Conservation (phyloP, 2,329 filamentous ascomycete genomes). For the Monosporascus sp. region DNA sequence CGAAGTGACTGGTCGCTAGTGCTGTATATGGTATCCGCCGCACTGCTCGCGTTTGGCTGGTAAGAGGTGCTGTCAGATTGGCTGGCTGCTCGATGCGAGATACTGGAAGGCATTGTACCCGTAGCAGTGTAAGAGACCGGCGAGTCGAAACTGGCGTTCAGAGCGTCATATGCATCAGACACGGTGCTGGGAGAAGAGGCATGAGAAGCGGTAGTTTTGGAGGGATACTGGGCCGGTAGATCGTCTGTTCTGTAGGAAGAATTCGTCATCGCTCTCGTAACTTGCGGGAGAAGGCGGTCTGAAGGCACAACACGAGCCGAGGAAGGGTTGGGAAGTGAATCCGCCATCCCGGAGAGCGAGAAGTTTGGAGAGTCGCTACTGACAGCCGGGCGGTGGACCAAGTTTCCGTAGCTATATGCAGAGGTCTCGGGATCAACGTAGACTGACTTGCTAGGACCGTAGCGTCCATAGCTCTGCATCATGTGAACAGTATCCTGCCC, state of each 20-base stretch:
- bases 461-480: constrained; percentile 27
- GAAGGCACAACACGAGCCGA: constrained; percentile 20
- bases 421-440: constrained; percentile 32
- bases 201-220: constrained; percentile 5
- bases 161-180: constrained; percentile 21
- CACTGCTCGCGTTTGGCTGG: constrained; percentile 4
- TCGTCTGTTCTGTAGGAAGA: constrained; percentile 27
- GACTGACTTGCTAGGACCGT: constrained; percentile 22
- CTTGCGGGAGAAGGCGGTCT: constrained; percentile 29
- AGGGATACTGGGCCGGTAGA: constrained; percentile 18
- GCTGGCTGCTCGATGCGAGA: constrained; percentile 12
- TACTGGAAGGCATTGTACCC: constrained; percentile 9
- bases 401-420: constrained; percentile 28
- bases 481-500: constrained; percentile 29
- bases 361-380: constrained; percentile 31
- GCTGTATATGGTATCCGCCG: constrained; percentile 16
- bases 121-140: constrained; percentile 13
- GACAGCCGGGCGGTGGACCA: constrained; percentile 32
- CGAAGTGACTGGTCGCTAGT: constrained; percentile 15
- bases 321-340: constrained; percentile 30
- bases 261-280: constrained; percentile 27
- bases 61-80: constrained; percentile 15
- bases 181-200: constrained; percentile 16
- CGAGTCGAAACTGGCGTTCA: constrained; percentile 19
- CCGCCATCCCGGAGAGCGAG: constrained; percentile 37